Evolutionary conservation across 2,329 filamentous ascomycete genomes (phyloP).

Genomic region (Trichophyton benhamiae): DNA sequence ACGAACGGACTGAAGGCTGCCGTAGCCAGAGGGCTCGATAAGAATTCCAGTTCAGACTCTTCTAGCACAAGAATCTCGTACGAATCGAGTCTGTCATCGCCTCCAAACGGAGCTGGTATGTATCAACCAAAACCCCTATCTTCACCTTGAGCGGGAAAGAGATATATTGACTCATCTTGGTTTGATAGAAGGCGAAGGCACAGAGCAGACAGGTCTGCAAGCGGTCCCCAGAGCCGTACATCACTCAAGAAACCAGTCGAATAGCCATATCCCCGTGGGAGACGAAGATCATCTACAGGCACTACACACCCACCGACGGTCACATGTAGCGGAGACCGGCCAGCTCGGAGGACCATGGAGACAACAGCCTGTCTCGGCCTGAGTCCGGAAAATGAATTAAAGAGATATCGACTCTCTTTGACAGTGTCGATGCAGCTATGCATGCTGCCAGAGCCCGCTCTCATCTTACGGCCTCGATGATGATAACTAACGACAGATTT

Average conservation of each 20-base stretch:
- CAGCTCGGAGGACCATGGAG: constrained; percentile 8
- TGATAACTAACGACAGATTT: constrained; percentile 2
- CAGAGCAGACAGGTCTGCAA: background rate
- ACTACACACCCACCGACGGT: constrained; percentile 8
- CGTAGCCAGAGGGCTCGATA: background rate
- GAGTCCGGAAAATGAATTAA: background rate
- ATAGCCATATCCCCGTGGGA: background rate
- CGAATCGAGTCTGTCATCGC: background rate
- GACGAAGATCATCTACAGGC: constrained; percentile 5
- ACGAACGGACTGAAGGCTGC: background rate
- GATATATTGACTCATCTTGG: background rate
- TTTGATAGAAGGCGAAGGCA: background rate
- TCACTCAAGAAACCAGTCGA: background rate
- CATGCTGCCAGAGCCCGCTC: constrained; percentile 9
- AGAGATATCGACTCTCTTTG: background rate
- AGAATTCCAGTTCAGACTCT: background rate
- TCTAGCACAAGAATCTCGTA: background rate
- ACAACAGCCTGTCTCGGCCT: background rate
- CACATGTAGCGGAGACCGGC: constrained; percentile 10
- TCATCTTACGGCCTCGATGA: background rate
- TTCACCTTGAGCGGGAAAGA: background rate
- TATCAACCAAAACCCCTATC: background rate
- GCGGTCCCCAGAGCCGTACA: background rate
- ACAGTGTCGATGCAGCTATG: background rate
- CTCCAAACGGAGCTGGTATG: background rate